Evolutionary conservation across 2,329 filamentous ascomycete species (phyloP).

Genomic region (Ascosphaera apis): DNA sequence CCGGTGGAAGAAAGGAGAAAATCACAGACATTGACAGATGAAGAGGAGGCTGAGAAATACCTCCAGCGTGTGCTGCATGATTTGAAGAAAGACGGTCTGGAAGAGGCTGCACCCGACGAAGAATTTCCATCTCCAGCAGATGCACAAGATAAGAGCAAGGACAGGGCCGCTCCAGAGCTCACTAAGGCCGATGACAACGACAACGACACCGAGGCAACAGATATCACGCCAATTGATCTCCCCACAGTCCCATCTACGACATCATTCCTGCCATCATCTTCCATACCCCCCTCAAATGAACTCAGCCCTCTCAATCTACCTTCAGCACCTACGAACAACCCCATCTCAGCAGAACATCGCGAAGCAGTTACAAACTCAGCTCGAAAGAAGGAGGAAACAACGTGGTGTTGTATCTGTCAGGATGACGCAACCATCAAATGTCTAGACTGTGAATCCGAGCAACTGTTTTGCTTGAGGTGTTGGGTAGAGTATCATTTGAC

Average conservation of each 20-base stretch:
- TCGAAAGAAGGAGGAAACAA: constrained; percentile 24
- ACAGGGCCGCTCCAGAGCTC: neutral
- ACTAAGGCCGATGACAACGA: constrained; percentile 2
- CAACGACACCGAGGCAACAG: constrained; percentile 3
- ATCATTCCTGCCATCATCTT: constrained; percentile 4
- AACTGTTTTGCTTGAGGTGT: constrained; percentile 50
- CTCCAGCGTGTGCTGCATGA: constrained; percentile 12
- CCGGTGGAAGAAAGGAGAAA: constrained; percentile 7
- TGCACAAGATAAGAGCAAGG: neutral
- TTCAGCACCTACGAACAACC: constrained; percentile 7
- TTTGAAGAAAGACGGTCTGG: constrained; percentile 3
- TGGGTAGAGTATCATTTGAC: constrained; percentile 67
- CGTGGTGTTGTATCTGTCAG: constrained; percentile 66
- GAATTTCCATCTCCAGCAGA: neutral
- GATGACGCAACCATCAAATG: constrained; percentile 55
- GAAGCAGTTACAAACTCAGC: constrained; percentile 5
- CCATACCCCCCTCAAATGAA: constrained; percentile 4
- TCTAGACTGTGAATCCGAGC: constrained; percentile 43
- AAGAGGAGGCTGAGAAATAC: constrained; percentile 5
- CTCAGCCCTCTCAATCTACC: constrained; percentile 8
- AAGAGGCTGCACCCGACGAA: neutral
- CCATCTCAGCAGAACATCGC: constrained; percentile 3
- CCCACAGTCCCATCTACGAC: constrained; percentile 3
- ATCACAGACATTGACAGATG: constrained; percentile 3
- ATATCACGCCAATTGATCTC: constrained; percentile 1